phyloP scores from a whole-genome alignment of 306 rosid genomes.

The Rosa lucieae region DNA sequence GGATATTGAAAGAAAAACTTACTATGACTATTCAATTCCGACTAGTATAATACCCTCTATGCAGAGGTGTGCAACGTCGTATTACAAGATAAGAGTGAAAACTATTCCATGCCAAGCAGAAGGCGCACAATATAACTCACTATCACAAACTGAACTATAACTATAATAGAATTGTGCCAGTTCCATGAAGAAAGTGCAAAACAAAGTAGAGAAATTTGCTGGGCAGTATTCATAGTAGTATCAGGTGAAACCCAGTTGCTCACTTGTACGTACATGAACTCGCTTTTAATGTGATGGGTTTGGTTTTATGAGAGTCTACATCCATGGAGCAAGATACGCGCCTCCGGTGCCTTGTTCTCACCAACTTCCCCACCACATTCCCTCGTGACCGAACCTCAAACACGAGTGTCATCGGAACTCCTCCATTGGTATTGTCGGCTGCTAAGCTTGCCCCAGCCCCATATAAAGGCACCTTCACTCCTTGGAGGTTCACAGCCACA shows the following conservation, averaged over 20 bases:
- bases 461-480: constrained; percentile 72
- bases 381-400: constrained; percentile 62
- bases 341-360: constrained; percentile 52
- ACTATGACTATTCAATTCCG: neutral
- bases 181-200: neutral
- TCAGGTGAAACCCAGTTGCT: constrained; percentile 3
- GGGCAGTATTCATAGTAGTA: neutral
- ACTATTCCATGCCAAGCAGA: neutral
- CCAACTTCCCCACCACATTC: constrained; percentile 69
- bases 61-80: neutral
- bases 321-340: constrained; percentile 50
- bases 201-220: neutral
- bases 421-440: constrained; percentile 38
- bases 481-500: constrained; percentile 53
- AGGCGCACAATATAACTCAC: neutral
- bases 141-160: neutral
- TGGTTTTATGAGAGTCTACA: constrained; percentile 41
- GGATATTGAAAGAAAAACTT: neutral
- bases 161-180: neutral
- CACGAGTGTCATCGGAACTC: constrained; percentile 53
- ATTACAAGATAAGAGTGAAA: neutral
- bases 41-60: constrained; percentile 7
- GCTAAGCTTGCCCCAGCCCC: constrained; percentile 76
- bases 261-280: constrained; percentile 50
- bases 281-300: constrained; percentile 51